Percentiles rank a stretch among this genome's conserved stretches.
These are phyloP conservation scores for Cyberlindnera saturnus DNA, from an alignment of 805 yeast genomes.

Conservation along the genomic window DNA sequence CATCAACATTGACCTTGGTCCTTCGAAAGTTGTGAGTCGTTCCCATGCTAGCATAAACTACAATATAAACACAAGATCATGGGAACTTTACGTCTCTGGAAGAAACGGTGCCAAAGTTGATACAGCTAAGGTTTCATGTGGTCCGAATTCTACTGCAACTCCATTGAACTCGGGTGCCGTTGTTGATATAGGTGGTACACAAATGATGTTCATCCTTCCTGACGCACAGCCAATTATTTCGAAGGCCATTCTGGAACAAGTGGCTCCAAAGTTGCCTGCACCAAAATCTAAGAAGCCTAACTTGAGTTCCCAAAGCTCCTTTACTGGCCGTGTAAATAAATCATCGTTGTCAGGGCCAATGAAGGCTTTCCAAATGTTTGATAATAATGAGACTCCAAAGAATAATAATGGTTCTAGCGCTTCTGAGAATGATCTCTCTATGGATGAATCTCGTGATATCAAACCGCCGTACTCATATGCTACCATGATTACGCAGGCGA, in stretches of 20 bases:
- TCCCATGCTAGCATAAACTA: slow-evolving; percentile 82
- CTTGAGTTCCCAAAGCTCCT: slow-evolving; percentile 8
- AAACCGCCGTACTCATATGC: slow-evolving; percentile 98
- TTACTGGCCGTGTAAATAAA: background rate
- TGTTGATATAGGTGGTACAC: slow-evolving; percentile 93
- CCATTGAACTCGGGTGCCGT: slow-evolving; percentile 82
- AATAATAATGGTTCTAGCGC: slow-evolving; percentile 2
- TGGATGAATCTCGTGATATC: slow-evolving; percentile 85
- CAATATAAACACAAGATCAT: slow-evolving; percentile 64
- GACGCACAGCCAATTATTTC: slow-evolving; percentile 74
- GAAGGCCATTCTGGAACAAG: slow-evolving; percentile 25
- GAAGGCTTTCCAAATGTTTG: slow-evolving; percentile 52
- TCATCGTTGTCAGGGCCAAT: slow-evolving; percentile 14
- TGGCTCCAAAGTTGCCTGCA: slow-evolving; percentile 28
- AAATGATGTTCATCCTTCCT: slow-evolving; percentile 97
- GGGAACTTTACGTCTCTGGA: slow-evolving; percentile 84
- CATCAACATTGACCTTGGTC: slow-evolving; percentile 88
- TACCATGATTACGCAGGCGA: slow-evolving; percentile 97
- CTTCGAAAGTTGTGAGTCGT: slow-evolving; percentile 94
- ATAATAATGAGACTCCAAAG: slow-evolving; percentile 22
- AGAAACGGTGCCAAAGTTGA: slow-evolving; percentile 93
- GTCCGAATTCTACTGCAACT: slow-evolving; percentile 40
- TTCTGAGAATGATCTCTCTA: slow-evolving; percentile 59
- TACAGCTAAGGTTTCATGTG: slow-evolving; percentile 42
- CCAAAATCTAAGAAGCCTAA: slow-evolving; percentile 20